Evolutionary conservation across 306 rosid species (phyloP).

Genomic region (Prunus mira): DNA sequence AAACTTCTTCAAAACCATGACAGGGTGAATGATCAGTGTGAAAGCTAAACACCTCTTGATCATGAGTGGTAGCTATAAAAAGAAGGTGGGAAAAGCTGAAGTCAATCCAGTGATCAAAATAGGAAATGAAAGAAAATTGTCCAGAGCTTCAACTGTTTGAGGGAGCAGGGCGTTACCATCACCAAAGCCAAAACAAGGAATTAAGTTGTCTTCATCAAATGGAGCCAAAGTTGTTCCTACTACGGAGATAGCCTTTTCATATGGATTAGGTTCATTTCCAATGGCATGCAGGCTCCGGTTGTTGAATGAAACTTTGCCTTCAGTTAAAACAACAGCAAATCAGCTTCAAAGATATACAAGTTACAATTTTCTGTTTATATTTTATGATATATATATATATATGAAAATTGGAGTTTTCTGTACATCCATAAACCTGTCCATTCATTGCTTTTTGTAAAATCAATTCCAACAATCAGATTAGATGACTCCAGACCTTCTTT

Average conservation of each 20-base stretch:
- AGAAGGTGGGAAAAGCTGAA: background rate
- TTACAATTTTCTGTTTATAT: background rate
- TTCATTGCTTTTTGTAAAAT: constrained; percentile 94
- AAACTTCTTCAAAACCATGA: constrained; percentile 87
- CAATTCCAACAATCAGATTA: constrained; percentile 85
- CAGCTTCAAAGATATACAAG: constrained; percentile 14
- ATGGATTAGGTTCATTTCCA: constrained; percentile 74
- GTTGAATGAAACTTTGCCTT: constrained; percentile 75
- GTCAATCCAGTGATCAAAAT: constrained; percentile 9
- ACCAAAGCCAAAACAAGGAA: constrained; percentile 97
- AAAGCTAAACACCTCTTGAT: constrained; percentile 82
- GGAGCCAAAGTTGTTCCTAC: constrained; percentile 90
- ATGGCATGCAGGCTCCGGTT: constrained; percentile 71
- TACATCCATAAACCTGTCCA: constrained; percentile 68
- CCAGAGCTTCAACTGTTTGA: background rate
- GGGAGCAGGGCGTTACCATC: constrained; percentile 49
- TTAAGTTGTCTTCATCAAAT: constrained; percentile 87
- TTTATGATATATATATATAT: no score
- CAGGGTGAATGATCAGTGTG: constrained; percentile 77
- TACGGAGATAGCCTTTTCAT: constrained; percentile 75
- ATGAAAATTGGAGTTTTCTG: background rate
- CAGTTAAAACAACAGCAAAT: constrained; percentile 29
- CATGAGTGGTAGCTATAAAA: constrained; percentile 73
- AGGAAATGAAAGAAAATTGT: background rate
- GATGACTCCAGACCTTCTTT: constrained; percentile 86